These are phyloP conservation scores for Ophiostoma montium DNA, from an alignment of 2,329 filamentous ascomycete species.

Conservation along the genomic window DNA sequence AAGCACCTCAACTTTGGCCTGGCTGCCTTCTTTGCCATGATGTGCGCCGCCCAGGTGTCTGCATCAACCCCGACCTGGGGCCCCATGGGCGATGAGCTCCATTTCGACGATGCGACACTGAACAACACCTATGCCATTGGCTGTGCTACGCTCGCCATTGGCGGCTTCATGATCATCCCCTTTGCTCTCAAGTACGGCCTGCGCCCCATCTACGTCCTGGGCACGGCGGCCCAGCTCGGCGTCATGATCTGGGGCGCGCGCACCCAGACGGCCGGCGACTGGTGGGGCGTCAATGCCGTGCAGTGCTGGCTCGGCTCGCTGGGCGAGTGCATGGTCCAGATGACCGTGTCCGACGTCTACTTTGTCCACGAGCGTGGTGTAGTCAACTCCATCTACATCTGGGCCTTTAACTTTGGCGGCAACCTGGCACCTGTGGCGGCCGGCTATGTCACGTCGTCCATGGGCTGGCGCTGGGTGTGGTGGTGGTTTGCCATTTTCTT, in stretches of 20 bases:
- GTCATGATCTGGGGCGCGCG: slow-evolving; percentile 23
- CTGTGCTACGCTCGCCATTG: slow-evolving; percentile 23
- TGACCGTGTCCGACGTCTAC: slow-evolving; percentile 28
- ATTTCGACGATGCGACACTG: slow-evolving; percentile 20
- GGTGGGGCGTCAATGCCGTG: slow-evolving; percentile 21
- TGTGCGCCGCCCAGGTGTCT: slow-evolving; percentile 23
- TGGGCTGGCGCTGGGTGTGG: slow-evolving; percentile 35
- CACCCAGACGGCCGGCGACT: slow-evolving; percentile 18
- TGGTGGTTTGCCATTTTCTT: slow-evolving; percentile 18
- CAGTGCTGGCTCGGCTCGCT: slow-evolving; percentile 9
- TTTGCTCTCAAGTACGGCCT: slow-evolving; percentile 25
- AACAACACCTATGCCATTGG: slow-evolving; percentile 18
- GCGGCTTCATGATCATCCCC: slow-evolving; percentile 22
- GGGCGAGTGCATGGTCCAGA: slow-evolving; percentile 25
- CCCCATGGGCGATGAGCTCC: not conserved
- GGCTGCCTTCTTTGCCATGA: slow-evolving; percentile 25
- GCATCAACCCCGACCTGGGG: slow-evolving; percentile 16
- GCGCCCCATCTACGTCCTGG: slow-evolving; percentile 22
- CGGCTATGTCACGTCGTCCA: slow-evolving; percentile 33
- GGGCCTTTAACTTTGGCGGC: slow-evolving; percentile 27
- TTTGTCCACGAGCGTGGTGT: slow-evolving; percentile 29
- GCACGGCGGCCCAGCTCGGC: slow-evolving; percentile 21
- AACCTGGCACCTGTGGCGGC: slow-evolving; percentile 31
- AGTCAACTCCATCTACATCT: slow-evolving; percentile 26
- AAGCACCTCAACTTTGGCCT: slow-evolving; percentile 25